These are phyloP conservation scores for Aphanomyces astaci DNA, from an alignment of 352 stramenopile species.

Conservation along the genomic window DNA sequence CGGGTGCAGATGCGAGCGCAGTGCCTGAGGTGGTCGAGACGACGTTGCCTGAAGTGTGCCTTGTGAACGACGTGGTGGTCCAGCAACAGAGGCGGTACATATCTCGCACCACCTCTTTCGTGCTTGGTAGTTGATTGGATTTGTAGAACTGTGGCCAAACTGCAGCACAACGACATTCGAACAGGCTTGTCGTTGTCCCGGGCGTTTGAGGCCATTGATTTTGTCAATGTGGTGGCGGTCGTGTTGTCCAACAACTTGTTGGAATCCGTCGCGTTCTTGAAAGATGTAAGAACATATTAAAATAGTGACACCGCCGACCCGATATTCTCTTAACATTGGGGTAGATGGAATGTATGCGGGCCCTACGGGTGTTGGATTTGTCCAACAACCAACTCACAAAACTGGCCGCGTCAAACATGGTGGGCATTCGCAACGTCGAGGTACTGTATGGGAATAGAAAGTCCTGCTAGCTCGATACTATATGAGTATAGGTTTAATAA, in stretches of 20 bases:
- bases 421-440: constrained; percentile 31
- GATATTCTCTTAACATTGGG: not conserved
- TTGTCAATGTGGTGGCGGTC: constrained; percentile 51
- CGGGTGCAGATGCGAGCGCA: too few species aligned
- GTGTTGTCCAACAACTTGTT: constrained; percentile 56
- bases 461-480: constrained; percentile 31
- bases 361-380: constrained; percentile 44
- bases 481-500: too few species aligned
- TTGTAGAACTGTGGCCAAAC: constrained; percentile 37
- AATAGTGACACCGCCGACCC: too few species aligned
- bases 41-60: not conserved
- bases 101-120: not conserved
- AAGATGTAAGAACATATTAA: not conserved
- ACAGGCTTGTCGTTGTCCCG: constrained; percentile 37
- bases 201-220: constrained; percentile 42
- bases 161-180: constrained; percentile 46
- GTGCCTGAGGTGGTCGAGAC: not conserved
- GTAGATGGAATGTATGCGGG: constrained; percentile 35
- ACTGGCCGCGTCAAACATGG: constrained; percentile 39
- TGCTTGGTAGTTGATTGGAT: not conserved
- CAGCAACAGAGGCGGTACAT: constrained; percentile 9
- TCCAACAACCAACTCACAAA: constrained; percentile 57
- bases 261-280: constrained; percentile 35
- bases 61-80: not conserved
- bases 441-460: not conserved